Conservation (phyloP, 345 rosid genomes). For the Tarenaya hassleriana region DNA sequence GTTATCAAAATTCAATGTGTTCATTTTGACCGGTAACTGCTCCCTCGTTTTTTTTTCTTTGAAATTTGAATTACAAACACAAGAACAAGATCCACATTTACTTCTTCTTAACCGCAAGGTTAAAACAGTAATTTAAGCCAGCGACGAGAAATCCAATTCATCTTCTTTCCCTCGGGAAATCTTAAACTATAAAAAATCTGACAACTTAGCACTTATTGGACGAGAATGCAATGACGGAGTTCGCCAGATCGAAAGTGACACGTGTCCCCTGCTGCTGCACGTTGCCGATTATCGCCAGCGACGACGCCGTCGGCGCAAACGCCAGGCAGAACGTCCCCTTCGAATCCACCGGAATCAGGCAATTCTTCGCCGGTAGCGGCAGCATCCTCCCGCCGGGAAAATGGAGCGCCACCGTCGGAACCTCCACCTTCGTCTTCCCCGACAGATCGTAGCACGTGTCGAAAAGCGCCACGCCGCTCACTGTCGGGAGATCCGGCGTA, state of each 20-base stretch:
- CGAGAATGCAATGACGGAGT: slow-evolving; percentile 48
- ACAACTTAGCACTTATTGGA: slow-evolving; percentile 43
- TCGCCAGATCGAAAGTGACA: slow-evolving; percentile 57
- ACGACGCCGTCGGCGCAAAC: slow-evolving; percentile 66
- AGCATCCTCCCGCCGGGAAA: slow-evolving; percentile 45
- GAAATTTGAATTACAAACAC: no score
- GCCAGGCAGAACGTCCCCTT: slow-evolving; percentile 84
- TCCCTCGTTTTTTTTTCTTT: no score
- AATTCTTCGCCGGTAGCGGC: slow-evolving; percentile 75
- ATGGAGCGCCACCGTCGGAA: slow-evolving; percentile 68
- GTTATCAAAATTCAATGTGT: no score
- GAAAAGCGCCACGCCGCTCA: slow-evolving; percentile 50
- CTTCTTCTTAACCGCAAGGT: no score
- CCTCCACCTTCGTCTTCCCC: slow-evolving; percentile 47
- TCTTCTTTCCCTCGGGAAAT: no score
- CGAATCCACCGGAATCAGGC: slow-evolving; percentile 77
- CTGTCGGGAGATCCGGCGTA: slow-evolving; percentile 35
- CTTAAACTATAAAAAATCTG: no score
- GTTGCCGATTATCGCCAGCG: slow-evolving; percentile 68
- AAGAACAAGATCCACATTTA: no score
- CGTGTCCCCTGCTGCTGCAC: slow-evolving; percentile 95
- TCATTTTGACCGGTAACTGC: no score
- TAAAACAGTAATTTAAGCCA: no score
- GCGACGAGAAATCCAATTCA: no score
- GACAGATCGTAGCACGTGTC: slow-evolving; percentile 82